These are phyloP conservation scores for Phaffomyces thermotolerans DNA, from an alignment of 805 yeast genomes.

Conservation along the genomic window DNA sequence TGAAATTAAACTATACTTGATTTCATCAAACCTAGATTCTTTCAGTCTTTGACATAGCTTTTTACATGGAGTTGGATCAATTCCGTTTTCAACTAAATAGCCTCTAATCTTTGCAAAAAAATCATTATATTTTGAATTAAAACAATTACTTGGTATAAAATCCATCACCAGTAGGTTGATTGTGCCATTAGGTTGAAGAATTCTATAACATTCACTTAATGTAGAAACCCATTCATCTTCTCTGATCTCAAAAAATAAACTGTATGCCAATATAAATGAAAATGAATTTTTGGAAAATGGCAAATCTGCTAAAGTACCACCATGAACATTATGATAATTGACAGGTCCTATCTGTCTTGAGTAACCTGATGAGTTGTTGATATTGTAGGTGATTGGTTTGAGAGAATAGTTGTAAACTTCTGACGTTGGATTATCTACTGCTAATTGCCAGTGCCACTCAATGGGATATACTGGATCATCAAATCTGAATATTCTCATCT, in stretches of 20 bases:
- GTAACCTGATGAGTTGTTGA: slow-evolving; percentile 1
- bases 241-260: slow-evolving; percentile 14
- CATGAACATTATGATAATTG: slow-evolving; percentile 18
- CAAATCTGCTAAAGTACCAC: slow-evolving; percentile 11
- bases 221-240: slow-evolving; percentile 19
- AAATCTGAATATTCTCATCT: slow-evolving; percentile 11
- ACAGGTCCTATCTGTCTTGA: slow-evolving; percentile 15
- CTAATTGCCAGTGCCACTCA: slow-evolving; percentile 23
- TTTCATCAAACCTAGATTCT: slow-evolving; percentile 18
- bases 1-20: slow-evolving; percentile 17
- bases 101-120: slow-evolving; percentile 12
- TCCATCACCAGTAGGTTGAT: slow-evolving; percentile 17
- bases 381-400: slow-evolving; percentile 12
- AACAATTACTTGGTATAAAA: slow-evolving; percentile 16
- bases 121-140: slow-evolving; percentile 7
- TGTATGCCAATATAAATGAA: slow-evolving; percentile 15
- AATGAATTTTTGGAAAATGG: slow-evolving; percentile 19
- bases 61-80: slow-evolving; percentile 23
- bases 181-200: slow-evolving; percentile 15
- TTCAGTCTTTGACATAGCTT: slow-evolving; percentile 10
- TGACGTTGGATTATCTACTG: slow-evolving; percentile 18
- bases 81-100: slow-evolving; percentile 9
- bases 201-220: slow-evolving; percentile 14
- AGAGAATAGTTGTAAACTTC: slow-evolving; percentile 16
- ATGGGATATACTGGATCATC: slow-evolving; percentile 11